Conservation (phyloP, 305 asterid species). For the Fraxinus latifolia region DNA sequence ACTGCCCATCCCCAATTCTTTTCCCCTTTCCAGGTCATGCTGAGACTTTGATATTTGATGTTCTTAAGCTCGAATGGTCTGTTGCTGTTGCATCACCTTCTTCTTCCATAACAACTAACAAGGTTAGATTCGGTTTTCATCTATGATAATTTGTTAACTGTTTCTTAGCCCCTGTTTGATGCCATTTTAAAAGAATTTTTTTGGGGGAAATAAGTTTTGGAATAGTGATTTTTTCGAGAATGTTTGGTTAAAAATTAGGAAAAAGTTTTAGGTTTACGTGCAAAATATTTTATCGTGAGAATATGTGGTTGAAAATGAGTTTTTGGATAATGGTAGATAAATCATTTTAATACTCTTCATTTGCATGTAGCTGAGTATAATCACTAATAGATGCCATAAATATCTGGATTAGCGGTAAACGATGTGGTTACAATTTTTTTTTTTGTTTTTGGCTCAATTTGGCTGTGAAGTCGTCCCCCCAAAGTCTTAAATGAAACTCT, state of each 20-base stretch:
- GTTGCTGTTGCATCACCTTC: conserved; percentile 69
- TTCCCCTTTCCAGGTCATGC: conserved; percentile 59
- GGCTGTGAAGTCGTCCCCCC: background rate
- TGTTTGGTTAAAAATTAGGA: background rate
- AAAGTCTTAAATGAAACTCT: background rate
- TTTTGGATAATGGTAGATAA: background rate
- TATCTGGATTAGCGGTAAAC: background rate
- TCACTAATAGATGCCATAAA: background rate
- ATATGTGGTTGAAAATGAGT: background rate
- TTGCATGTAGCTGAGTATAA: background rate
- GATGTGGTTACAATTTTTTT: background rate
- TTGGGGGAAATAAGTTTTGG: background rate
- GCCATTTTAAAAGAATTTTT: background rate
- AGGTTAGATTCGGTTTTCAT: conserved; percentile 48
- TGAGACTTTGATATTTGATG: conserved; percentile 82
- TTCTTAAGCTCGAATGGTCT: conserved; percentile 88
- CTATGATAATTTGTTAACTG: conserved; percentile 3
- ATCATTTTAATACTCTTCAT: background rate
- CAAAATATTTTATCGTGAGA: background rate
- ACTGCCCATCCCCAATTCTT: background rate
- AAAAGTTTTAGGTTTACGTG: background rate
- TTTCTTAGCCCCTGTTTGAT: conserved; percentile 1
- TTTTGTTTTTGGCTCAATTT: background rate
- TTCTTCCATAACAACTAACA: conserved; percentile 76
- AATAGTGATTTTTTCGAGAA: background rate